Base-by-base conservation (phyloP, 2,329 filamentous ascomycete species). In the Periconia macrospinosa region DNA sequence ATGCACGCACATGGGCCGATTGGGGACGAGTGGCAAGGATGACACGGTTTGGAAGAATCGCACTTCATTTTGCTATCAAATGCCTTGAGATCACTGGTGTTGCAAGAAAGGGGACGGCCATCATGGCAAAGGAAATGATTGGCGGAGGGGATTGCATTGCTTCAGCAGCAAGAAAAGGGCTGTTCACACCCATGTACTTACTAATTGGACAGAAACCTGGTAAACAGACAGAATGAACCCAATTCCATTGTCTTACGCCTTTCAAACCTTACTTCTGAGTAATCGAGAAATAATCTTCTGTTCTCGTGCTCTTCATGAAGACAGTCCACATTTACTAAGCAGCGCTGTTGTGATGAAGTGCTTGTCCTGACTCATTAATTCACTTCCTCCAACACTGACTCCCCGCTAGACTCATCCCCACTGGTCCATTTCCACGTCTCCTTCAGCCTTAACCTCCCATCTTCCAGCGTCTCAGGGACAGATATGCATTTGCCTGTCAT, bases 161-260 rank as follows among this genome's bases (percentile, higher is more conserved):
- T 19, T 91, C 90, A 45, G 93, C 93, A 76, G 93, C 87, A 37
- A 85, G 86, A 74, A 83, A 92, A 79, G 89, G 96, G 75, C 83
- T 97, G n/a, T 97, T 97, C 78, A 97, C 93, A 1, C 93, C 93
- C 52, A 97, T 97, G 93, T 97, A 96, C 79, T 80, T 97, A 70
- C 97, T 97, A 90, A 85, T 97, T 55, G 93, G 86, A 57, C 86
- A 90, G 77, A 97, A 97, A 83, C 91, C 93, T 15, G 62, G n/a
- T n/a, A 27, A 27, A 27, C 23, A 8, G 5, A 27, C 23, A 27
- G 23, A 3, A 8, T 3, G 23, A 8, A 3, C 23, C 23, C 23
- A 27, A 27, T 27, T 27, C 8, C 8, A 27, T 27, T 27, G 23
- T 8, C 5, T 27, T 27, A 27, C 23, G 5, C 23, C 3, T 27